Evolutionary conservation across 73 alveolate species (phyloP), one percentile per base, ranked within the genome.

Genomic region (Paramecium sonneborni): DNA sequence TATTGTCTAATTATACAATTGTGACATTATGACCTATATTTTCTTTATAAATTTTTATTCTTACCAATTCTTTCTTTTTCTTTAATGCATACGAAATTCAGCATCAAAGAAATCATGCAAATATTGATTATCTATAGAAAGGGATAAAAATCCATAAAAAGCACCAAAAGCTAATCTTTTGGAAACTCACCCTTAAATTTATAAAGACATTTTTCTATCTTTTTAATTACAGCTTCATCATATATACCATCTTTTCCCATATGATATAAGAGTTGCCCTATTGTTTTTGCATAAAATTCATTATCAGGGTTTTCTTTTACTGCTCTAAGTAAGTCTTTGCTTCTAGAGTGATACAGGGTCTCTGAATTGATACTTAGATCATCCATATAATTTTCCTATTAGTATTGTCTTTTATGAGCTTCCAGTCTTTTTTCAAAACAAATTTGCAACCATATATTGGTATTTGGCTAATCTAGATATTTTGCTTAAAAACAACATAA

Each of bases 361-460:
- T 79, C 90, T 79, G 90, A 57, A 43, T 79, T 79, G 55, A 79
- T 79, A 20, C 18, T 79, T 1, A 79, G 90, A 44, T 79, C 90
- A 46, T 79, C 90, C 55, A 79, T 23, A 20, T 79, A 46, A 12
- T 7, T 9, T 1, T 15, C 90, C 90, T 41, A 79, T 79, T 26
- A 21, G 44, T 24, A 24, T 79, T 43, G 9, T 26, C 76, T 11
- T 34, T 43, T 9, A 79, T 43, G 24, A 44, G 48, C 26, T 79
- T 38, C 90, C 90, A 79, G 41, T 43, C 76, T 79, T 79, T 79
- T 43, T 79, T 79, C 34, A 30, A 23, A 1, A 79, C 55, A 44
- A 79, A 79, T 23, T 44, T 38, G 15, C 86, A 72, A 6, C 84
- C 39, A 28, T 26, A 62, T 32, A 12, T 62, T 9, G 84, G 84